These are phyloP conservation scores for Hirschioporus abietinus DNA, from an alignment of 768 basidiomycete species.

Conservation along the genomic window DNA sequence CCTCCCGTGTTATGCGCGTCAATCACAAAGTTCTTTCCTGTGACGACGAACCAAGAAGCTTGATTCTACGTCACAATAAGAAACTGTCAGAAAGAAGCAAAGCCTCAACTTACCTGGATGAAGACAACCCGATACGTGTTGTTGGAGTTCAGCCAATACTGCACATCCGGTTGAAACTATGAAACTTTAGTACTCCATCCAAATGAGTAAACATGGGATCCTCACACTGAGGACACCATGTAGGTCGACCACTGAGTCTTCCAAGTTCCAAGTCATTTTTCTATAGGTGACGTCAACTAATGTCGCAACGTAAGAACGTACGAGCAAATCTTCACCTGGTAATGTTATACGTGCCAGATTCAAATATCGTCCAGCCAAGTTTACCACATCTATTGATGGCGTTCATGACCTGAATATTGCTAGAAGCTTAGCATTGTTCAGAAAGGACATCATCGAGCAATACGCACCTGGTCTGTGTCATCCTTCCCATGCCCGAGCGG, in stretches of 20 bases:
- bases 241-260: conserved; percentile 38
- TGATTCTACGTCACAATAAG: conserved; percentile 34
- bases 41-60: conserved; percentile 61
- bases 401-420: conserved; percentile 33
- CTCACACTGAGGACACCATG: conserved; percentile 38
- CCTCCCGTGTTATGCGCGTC: conserved; percentile 53
- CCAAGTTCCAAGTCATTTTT: conserved; percentile 51
- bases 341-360: conserved; percentile 43
- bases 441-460: neutral
- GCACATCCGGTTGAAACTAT: conserved; percentile 48
- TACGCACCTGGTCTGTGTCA: conserved; percentile 34
- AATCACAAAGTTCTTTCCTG: conserved; percentile 48
- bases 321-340: conserved; percentile 32
- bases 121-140: conserved; percentile 57
- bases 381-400: conserved; percentile 47
- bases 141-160: conserved; percentile 49
- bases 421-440: neutral
- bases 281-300: conserved; percentile 18
- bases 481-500: conserved; percentile 35
- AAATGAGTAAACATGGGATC: conserved; percentile 1
- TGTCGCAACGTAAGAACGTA: neutral
- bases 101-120: conserved; percentile 39
- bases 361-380: conserved; percentile 39
- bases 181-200: conserved; percentile 2
- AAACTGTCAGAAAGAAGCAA: neutral